Conservation (phyloP, 192 early-diverging fungal genomes). For the Umbelopsis sp. region DNA sequence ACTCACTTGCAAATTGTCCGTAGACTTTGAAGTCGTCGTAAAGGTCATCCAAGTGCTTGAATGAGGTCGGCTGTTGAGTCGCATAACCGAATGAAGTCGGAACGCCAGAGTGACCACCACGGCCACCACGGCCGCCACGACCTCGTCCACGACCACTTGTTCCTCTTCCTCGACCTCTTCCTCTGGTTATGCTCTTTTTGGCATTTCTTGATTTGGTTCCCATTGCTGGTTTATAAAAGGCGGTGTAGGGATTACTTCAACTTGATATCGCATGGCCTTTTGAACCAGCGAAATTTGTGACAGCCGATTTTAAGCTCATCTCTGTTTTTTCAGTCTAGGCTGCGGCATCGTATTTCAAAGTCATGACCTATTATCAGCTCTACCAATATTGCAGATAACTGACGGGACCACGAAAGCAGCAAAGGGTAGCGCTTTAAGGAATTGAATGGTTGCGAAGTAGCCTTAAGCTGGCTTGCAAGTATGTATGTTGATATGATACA, state of each 20-base stretch:
- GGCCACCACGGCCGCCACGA: conserved; percentile 20
- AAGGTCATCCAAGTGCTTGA: neutral
- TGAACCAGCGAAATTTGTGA: neutral
- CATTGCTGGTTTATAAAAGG: neutral
- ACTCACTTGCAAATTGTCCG: conserved; percentile 28
- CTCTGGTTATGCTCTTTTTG: conserved; percentile 14
- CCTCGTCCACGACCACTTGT: conserved; percentile 3
- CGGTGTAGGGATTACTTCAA: neutral
- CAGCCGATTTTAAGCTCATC: neutral
- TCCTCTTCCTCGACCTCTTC: conserved; percentile 8
- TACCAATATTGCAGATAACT: too few species aligned
- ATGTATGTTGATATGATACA: too few species aligned
- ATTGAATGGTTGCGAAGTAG: too few species aligned
- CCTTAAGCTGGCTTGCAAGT: too few species aligned
- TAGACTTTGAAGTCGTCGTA: conserved; percentile 29
- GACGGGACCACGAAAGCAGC: too few species aligned
- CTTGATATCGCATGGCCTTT: neutral
- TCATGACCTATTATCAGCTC: too few species aligned
- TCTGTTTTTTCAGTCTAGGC: neutral
- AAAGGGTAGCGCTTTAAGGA: too few species aligned
- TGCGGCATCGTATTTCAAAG: neutral
- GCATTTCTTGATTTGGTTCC: conserved; percentile 21
- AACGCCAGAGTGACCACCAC: conserved; percentile 13
- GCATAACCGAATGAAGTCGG: conserved; percentile 24
- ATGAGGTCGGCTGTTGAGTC: conserved; percentile 10